Base-by-base conservation (phyloP, 2,329 filamentous ascomycete species). In the Penicillium brasilianum region DNA sequence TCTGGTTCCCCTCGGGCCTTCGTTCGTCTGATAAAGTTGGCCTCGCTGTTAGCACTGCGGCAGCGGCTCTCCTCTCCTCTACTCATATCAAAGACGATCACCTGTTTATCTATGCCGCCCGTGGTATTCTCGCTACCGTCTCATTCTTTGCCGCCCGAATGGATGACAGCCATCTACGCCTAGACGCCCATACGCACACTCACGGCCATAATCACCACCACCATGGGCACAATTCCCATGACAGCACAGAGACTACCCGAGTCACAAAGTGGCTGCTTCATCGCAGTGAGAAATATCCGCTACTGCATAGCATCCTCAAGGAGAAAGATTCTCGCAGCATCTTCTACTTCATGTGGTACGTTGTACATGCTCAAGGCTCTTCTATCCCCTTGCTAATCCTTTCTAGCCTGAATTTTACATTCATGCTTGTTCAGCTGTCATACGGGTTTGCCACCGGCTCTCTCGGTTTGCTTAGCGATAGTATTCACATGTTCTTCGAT, bases 401-500 rank as follows among this genome's bases (percentile, higher is more conserved):
- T 34, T 4, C 8, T 72, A 96, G 92, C 63, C 85, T 99, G 58
- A 99, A 99, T 74, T 93, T 99, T 69, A 84, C 83, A 7, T 99
- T 99, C 76, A 99, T 99, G 95, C 81, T 91, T 36, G 87, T 99
- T 1, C 95, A 99, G 72, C 90, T 93, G 43, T 92, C 94, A 63
- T 99, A 99, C 72, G 95, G 95, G 52, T 96, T 95, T 70, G 80
- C 95, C 11, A 98, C 93, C 3, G 93, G 96, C 68, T 99, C 95
- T 0, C 82, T 99, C 5, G 95, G 95, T 2, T 84, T 99, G n/a
- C 86, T 99, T 18, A 97, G 93, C 68, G 95, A 99, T 77, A 98
- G 93, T 71, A 95, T 99, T 65, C 95, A 99, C 79, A 99, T 99
- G 95, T 94, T 99, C 72, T 98, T 99, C 71, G 95, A 99, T 78